phyloP scores from a whole-genome alignment of 192 early-diverging fungal species.

The Entomortierella chlamydospora region DNA sequence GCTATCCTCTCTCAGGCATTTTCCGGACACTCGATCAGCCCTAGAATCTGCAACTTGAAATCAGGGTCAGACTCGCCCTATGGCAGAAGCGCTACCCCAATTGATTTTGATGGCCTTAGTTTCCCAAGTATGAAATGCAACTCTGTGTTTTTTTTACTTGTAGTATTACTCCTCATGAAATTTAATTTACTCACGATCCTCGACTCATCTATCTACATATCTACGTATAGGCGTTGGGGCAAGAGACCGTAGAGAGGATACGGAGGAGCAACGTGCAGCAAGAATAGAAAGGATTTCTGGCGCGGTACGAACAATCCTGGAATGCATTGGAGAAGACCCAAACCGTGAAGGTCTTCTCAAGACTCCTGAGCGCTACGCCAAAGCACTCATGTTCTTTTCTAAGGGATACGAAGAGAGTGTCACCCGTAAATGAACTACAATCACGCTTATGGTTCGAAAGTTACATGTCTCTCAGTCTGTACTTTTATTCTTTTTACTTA shows the following conservation, averaged over 20 bases:
- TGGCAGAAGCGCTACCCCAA: slow-evolving; percentile 48
- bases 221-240: slow-evolving; percentile 78
- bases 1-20: slow-evolving; percentile 22
- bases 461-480: neutral
- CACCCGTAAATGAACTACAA: slow-evolving; percentile 61
- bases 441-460: neutral
- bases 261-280: slow-evolving; percentile 73
- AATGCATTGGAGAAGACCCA: slow-evolving; percentile 95
- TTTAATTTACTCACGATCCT: neutral
- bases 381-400: slow-evolving; percentile 97
- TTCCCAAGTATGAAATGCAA: slow-evolving; percentile 78
- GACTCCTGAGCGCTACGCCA: slow-evolving; percentile 96
- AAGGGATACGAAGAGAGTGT: slow-evolving; percentile 98
- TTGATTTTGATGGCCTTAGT: slow-evolving; percentile 80
- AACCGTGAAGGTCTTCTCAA: slow-evolving; percentile 93
- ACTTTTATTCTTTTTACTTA: neutral
- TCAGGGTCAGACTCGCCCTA: slow-evolving; percentile 23
- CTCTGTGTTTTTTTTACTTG: neutral
- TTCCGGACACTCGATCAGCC: slow-evolving; percentile 18
- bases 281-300: slow-evolving; percentile 84
- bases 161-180: neutral
- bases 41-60: slow-evolving; percentile 7
- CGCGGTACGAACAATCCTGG: slow-evolving; percentile 89
- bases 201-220: neutral
- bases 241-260: slow-evolving; percentile 80